These are phyloP conservation scores for Leccinellum albellum DNA, from an alignment of 768 basidiomycete genomes.

Conservation along the genomic window DNA sequence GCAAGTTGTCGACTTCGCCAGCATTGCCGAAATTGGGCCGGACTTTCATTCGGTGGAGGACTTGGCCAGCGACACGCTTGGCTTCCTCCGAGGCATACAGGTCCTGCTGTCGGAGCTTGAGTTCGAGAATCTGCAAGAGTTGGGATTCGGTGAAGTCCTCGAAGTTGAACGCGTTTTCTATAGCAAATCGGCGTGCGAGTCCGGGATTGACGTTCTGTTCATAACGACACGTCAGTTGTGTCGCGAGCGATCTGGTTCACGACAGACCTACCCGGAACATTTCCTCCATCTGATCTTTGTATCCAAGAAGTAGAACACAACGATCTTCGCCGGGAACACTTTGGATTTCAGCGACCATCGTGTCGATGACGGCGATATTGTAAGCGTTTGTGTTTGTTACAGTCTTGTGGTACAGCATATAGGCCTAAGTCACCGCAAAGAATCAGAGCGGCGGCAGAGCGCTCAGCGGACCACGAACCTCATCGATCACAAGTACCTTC, in stretches of 20 bases:
- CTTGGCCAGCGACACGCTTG: background rate
- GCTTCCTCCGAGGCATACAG: background rate
- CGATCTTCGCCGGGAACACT: background rate
- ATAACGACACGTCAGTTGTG: background rate
- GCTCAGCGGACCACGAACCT: background rate
- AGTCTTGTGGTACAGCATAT: background rate
- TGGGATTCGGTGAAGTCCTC: background rate
- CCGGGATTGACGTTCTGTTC: background rate
- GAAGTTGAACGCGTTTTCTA: background rate
- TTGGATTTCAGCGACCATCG: background rate
- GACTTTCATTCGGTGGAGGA: background rate
- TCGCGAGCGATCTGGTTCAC: background rate
- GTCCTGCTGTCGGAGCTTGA: background rate
- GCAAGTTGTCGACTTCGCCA: background rate
- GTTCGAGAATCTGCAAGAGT: background rate
- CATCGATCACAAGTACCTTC: background rate
- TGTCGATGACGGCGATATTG: background rate
- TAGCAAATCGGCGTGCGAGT: background rate
- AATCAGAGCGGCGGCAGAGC: background rate
- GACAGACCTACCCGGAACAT: background rate
- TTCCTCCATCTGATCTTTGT: background rate
- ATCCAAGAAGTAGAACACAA: background rate
- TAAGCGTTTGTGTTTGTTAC: background rate
- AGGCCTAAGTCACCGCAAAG: background rate
- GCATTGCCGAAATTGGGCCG: background rate